Base-by-base conservation (phyloP, 306 rosid genomes). In the Prunus kanzakura region DNA sequence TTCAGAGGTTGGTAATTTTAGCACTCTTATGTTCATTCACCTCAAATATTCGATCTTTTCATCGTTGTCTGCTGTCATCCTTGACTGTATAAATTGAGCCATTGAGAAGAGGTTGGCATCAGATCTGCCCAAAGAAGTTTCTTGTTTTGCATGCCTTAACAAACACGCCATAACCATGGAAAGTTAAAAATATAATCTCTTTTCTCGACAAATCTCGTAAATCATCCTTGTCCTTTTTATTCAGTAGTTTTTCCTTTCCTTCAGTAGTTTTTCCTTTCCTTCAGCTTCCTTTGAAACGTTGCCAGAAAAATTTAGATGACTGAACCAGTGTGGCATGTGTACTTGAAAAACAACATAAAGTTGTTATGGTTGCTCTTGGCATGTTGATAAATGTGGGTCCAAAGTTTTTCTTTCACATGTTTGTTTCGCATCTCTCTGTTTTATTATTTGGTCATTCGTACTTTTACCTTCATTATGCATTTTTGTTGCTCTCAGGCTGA, bases 1-100 rank as follows among this genome's bases (percentile, higher is more conserved):
- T 73, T 85, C 93, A 19, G 91, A 91, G 98, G 98, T 93, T 87
- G 78, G 87, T 77, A 62, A 81, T 69, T 76, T 45, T 18, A 41
- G 61, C 76, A 19, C 50, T 74, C 14, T 69, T 58, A 57, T 69
- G 80, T 19, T 46, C 72, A 43, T 67, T 76, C 66, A 74, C 69
- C 75, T 73, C 25, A 32, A 22, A 23, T 30, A 11, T 7, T 38
- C 25, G 57, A 56, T 20, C 2, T 54, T 10, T 22, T 22, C 38
- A 56, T 38, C 18, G 18, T 45, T 3, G 8, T 54, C 12, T 54
- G 16, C 64, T 43, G 4, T 63, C 14, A 16, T 29, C 5, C n/a
- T 63, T 18, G 13, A 63, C 46, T 11, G 35, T 22, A 60, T 23
- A 25, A 4, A 4, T 2, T 5, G 19, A 60, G 64, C 13, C 9